These are phyloP conservation scores for Gautieria morchelliformis DNA, from an alignment of 768 basidiomycete genomes.

Conservation along the genomic window DNA sequence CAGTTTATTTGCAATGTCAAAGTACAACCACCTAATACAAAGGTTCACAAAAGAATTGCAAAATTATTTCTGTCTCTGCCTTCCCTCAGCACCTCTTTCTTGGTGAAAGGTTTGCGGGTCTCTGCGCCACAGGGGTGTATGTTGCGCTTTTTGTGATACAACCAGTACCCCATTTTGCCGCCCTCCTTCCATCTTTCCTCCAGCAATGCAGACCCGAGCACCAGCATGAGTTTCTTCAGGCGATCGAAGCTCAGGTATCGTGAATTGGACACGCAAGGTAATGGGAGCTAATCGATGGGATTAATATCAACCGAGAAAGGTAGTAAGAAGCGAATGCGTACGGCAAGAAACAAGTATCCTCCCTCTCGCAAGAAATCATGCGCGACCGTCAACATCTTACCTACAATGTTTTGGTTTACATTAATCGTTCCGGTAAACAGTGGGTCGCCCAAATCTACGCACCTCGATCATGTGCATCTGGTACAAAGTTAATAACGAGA, in stretches of 20 bases:
- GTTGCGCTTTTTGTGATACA: constrained; percentile 46
- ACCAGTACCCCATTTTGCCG: constrained; percentile 84
- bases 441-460: constrained; percentile 10
- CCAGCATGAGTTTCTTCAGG: constrained; percentile 45
- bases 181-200: constrained; percentile 51
- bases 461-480: constrained; percentile 70
- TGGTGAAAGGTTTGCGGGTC: constrained; percentile 25
- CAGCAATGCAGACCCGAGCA: constrained; percentile 42
- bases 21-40: no score
- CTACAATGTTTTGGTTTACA: constrained; percentile 24
- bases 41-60: constrained; percentile 33
- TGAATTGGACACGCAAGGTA: constrained; percentile 79
- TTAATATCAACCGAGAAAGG: not conserved
- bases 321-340: constrained; percentile 26
- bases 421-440: not conserved
- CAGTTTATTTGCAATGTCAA: no score
- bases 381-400: constrained; percentile 60
- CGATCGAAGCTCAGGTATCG: constrained; percentile 63
- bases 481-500: constrained; percentile 85
- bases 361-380: constrained; percentile 42
- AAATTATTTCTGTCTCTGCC: constrained; percentile 75
- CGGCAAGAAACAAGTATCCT: constrained; percentile 64
- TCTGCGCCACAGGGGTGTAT: not conserved
- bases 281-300: constrained; percentile 51
- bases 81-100: constrained; percentile 49